Base-by-base conservation (phyloP, 164 flowering plant species). In the Dillenia suffruticosa region DNA sequence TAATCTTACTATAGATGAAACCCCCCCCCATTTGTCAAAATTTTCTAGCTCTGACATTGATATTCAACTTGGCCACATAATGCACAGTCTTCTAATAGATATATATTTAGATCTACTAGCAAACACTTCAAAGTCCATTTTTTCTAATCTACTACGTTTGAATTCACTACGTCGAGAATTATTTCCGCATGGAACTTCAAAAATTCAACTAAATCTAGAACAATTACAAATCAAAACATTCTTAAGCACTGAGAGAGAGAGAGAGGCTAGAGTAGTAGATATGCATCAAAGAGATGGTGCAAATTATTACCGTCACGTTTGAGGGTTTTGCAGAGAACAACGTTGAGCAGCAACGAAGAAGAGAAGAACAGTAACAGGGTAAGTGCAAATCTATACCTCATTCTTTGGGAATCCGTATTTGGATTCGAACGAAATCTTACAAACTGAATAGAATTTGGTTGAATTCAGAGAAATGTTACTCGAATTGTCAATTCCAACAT, bases 301-400 rank as follows among this genome's bases (percentile, higher is more conserved):
- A 54, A 50, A 22, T 15, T 59, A 12, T 63, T 75, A 89, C 96
- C 88, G 67, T 89, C 96, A 44, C 96, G 79, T 55, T 89, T 85
- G 57, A 87, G 80, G 72, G 96, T 89, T 77, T 89, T 89, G 79
- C 75, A 80, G 71, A 62, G 67, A 61, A 68, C 72, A 63, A 65
- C 22, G 64, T 54, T 59, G 60, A 76, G 68, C 14, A 84, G 49
- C 15, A 82, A 32, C 40, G 40, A 32, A 32, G 40, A 66, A 9
- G 63, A 40, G 47, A 73, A 24, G 14, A 74, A 22, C 64, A 76
- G 53, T 57, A 80, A 48, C 46, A 71, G 47, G 44, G 61, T 47
- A 14, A 77, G n/a, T 3, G 68, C 32, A 16, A 70, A 56, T 26
- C 58, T 17, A 57, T 53, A 56, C 24, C 56, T 50, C 65, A 62